phyloP scores from a whole-genome alignment of 2,329 filamentous ascomycete genomes.

The Penicillium sp. region DNA sequence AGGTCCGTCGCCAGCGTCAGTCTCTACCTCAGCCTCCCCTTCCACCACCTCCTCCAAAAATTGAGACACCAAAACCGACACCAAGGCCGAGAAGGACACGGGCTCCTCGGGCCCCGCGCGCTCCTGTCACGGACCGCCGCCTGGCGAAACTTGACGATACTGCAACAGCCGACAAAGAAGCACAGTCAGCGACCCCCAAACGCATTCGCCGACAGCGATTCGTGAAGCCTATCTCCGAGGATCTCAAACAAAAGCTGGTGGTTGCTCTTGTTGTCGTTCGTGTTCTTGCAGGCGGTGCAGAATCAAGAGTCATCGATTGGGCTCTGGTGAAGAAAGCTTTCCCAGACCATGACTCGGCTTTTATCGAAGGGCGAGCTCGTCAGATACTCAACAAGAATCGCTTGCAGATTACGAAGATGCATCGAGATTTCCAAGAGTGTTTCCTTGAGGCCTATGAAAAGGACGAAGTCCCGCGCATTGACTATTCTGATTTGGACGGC shows the following conservation, averaged over 20 bases:
- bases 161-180: conserved; percentile 10
- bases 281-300: conserved; percentile 46
- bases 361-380: conserved; percentile 40
- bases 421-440: conserved; percentile 48
- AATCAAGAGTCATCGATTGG: conserved; percentile 48
- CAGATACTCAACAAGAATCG: conserved; percentile 41
- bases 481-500: conserved; percentile 44
- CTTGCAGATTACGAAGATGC: conserved; percentile 45
- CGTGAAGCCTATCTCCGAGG: conserved; percentile 26
- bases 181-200: conserved; percentile 15
- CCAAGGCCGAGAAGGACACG: conserved; percentile 1
- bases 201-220: conserved; percentile 26
- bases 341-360: conserved; percentile 39
- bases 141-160: conserved; percentile 29
- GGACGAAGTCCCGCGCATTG: conserved; percentile 44
- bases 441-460: conserved; percentile 49
- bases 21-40: not conserved
- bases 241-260: conserved; percentile 38
- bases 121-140: conserved; percentile 22
- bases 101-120: not conserved
- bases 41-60: not conserved
- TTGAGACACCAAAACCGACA: not conserved
- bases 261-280: conserved; percentile 47
- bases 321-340: conserved; percentile 44
- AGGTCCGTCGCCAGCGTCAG: not conserved